phyloP scores from a whole-genome alignment of 108 stramenopile species.

The Skeletonema marinoi region DNA sequence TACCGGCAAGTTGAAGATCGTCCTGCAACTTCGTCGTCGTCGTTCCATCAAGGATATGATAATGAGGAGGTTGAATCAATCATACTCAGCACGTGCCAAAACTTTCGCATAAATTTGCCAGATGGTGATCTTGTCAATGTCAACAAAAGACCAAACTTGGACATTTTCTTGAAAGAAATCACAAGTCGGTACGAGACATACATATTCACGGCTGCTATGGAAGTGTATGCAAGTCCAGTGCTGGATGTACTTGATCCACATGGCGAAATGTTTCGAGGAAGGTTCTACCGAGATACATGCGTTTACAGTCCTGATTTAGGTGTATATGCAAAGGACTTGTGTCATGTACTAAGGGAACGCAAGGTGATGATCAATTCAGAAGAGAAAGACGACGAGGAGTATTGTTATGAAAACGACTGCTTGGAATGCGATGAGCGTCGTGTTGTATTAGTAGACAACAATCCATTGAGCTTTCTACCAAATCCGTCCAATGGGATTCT shows the following conservation, averaged over 20 bases:
- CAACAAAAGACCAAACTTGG: constrained; percentile 93
- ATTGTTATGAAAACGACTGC: neutral
- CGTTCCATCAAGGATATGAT: constrained; percentile 6
- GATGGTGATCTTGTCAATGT: constrained; percentile 91
- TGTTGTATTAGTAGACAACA: constrained; percentile 97
- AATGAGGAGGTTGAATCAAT: constrained; percentile 44
- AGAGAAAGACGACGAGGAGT: neutral
- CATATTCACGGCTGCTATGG: constrained; percentile 97
- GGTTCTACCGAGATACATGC: constrained; percentile 93
- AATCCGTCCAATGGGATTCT: constrained; percentile 98
- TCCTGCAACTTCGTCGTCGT: constrained; percentile 19
- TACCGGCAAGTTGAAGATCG: constrained; percentile 56
- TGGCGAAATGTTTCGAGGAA: constrained; percentile 72
- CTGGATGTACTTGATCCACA: constrained; percentile 93
- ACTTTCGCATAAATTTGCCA: constrained; percentile 76
- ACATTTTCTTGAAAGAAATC: constrained; percentile 83
- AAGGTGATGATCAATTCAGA: constrained; percentile 10
- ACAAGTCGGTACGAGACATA: constrained; percentile 88
- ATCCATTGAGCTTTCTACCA: constrained; percentile 89
- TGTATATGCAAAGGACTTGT: constrained; percentile 89
- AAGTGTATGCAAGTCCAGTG: constrained; percentile 91
- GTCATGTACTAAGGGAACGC: constrained; percentile 62
- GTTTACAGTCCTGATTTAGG: constrained; percentile 66
- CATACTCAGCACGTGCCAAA: constrained; percentile 48
- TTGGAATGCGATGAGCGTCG: constrained; percentile 56